A percentile compares a stretch with the other conserved stretches of the same genome.
Conservation (phyloP, 2,329 filamentous ascomycete genomes). For the Fusarium verrucosum region DNA sequence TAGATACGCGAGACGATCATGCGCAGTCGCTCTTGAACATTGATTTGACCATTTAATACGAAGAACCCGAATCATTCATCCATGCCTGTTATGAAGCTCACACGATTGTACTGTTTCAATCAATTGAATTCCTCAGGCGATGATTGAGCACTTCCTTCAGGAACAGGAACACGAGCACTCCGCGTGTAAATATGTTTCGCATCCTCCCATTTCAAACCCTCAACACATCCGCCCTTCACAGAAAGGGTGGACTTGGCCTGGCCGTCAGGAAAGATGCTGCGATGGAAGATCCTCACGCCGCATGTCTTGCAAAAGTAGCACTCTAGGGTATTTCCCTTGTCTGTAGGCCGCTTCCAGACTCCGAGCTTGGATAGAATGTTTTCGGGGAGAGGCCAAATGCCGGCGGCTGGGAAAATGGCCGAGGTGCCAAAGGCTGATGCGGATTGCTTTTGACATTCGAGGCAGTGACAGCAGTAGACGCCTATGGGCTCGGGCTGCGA, state of each 20-base stretch:
- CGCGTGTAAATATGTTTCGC: slow-evolving; percentile 58
- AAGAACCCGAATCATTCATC: background rate
- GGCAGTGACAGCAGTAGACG: slow-evolving; percentile 58
- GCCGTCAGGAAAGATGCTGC: slow-evolving; percentile 52
- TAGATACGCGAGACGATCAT: background rate
- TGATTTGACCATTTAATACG: background rate
- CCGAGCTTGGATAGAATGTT: slow-evolving; percentile 47
- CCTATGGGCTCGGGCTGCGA: slow-evolving; percentile 48
- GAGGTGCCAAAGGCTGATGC: slow-evolving; percentile 58
- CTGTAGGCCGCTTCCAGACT: slow-evolving; percentile 52
- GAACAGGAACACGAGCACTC: slow-evolving; percentile 56
- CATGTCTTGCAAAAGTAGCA: slow-evolving; percentile 56
- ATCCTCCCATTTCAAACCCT: slow-evolving; percentile 52
- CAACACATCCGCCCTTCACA: slow-evolving; percentile 58
- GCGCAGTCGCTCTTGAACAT: background rate
- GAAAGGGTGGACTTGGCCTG: slow-evolving; percentile 50
- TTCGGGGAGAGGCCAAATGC: slow-evolving; percentile 53
- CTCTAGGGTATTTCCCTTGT: slow-evolving; percentile 54
- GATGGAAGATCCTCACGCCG: slow-evolving; percentile 60
- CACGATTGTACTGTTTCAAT: background rate
- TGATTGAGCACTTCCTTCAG: slow-evolving; percentile 46
- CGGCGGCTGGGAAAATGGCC: slow-evolving; percentile 53
- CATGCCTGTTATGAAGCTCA: background rate
- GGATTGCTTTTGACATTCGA: slow-evolving; percentile 57
- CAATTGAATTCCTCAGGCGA: slow-evolving; percentile 18